Base-by-base conservation (phyloP, 179 eudicot genomes). In the Carnegiea gigantea region DNA sequence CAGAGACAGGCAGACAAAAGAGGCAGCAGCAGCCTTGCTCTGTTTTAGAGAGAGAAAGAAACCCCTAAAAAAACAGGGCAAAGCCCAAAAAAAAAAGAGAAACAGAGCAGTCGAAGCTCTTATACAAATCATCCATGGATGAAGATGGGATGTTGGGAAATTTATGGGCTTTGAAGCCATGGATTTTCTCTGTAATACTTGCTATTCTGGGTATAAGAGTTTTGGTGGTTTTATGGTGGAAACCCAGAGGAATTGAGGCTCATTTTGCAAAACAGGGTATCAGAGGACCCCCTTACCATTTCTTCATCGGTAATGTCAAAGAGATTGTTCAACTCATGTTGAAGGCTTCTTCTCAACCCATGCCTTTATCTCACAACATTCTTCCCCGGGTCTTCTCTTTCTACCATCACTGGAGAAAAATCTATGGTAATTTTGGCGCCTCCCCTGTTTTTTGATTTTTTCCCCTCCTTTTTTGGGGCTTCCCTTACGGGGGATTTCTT, bases 371-470 rank as follows among this genome's bases (percentile, higher is more conserved):
- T n/a, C 96, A 93, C 82, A 88, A 93, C 84, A 93, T 93, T 76
- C 91, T 93, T 46, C 98, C 98, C 18, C 86, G 98, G 70, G 98
- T 93, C 30, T 91, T 93, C 82, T 89, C 98, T 70, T 93, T 93
- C 79, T 93, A 92, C 82, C 94, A 92, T 78, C 93, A 93, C 28
- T 93, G 96, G 96, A 89, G 89, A 78, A 92, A 91, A 84, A 88
- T 90, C 10, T 93, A 95, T 88, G 98, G 97, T 93, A 89, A 73
- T 75, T 57, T 54, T 54, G 60, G 60, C 17, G 20, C 43, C 43
- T 57, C 68, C 62, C 17, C 49, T 44, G 6, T 67, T 78, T 60
- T 46, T 73, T 48, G 1, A 38, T 3, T 38, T 38, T 2, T 2
- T 28, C 30, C 43, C 43, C 0, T 64, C 26, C 12, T 21, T 43